A percentile compares a stretch with the other conserved stretches of the same genome.
phyloP scores from a whole-genome alignment of 202 grass and related monocot genomes.

The Carex sylvatica region DNA sequence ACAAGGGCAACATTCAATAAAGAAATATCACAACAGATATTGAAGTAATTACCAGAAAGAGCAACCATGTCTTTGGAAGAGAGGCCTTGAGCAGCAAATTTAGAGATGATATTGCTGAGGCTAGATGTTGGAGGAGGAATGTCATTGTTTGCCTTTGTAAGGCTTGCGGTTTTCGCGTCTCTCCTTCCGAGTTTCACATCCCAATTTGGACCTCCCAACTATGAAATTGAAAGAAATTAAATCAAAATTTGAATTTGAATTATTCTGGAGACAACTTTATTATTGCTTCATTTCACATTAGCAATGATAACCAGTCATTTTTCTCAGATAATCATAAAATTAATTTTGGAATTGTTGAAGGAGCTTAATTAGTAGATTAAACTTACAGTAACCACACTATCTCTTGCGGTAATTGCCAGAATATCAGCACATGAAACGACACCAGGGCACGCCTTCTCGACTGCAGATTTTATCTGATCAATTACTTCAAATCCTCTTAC shows the following conservation, averaged over 20 bases:
- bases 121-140: slow-evolving; percentile 60
- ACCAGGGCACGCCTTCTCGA: slow-evolving; percentile 49
- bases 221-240: not conserved
- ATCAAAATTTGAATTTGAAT: not conserved
- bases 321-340: too few species aligned
- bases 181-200: slow-evolving; percentile 63
- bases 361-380: not conserved
- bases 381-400: slow-evolving; percentile 64
- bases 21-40: not conserved
- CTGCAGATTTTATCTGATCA: slow-evolving; percentile 65
- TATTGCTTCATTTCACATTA: too few species aligned
- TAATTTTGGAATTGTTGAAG: not conserved
- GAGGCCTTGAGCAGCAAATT: slow-evolving; percentile 68
- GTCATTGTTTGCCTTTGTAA: slow-evolving; percentile 62
- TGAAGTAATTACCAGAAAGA: slow-evolving; percentile 47
- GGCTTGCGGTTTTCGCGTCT: slow-evolving; percentile 70
- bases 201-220: slow-evolving; percentile 76
- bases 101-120: slow-evolving; percentile 62
- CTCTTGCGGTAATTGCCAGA: slow-evolving; percentile 63
- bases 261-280: not conserved
- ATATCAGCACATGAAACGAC: slow-evolving; percentile 93
- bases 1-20: not conserved
- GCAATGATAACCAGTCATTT: not conserved
- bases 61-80: slow-evolving; percentile 80
- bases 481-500: slow-evolving; percentile 78